Base-by-base conservation (phyloP, 129 eudicot species). In the Saussurea involucrata region DNA sequence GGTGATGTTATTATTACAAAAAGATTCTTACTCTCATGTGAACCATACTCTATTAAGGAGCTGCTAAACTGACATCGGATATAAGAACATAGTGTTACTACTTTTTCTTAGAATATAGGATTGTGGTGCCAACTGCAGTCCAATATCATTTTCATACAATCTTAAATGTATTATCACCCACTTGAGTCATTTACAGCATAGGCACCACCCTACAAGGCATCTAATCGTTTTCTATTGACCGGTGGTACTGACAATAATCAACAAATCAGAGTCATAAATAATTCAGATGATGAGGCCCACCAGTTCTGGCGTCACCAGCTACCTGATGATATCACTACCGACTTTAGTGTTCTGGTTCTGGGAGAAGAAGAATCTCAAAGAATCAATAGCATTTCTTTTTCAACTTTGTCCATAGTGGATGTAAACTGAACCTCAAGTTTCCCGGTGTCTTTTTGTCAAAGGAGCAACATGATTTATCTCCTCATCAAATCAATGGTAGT, bases 301-400 rank as follows among this genome's bases (percentile, higher is more conserved):
- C 94, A 88, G 60, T 92, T 75, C 73, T 95, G 99, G 99, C 83
- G 88, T 32, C 85, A 77, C 78, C 96, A 89, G 81, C 94, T 95
- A 67, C 99, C 99, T 24, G 99, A 95, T 68, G 99, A 92, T 70
- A 92, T 95, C 40, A 95, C 91, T 78, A 97, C 97, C 0, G 97
- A 95, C 58, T 95, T 95, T 64, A 88, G 88, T 20, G 87, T 83
- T 21, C 69, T 58, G 74, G 87, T 83, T 21, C 69, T 58, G 74
- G 92, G 89, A 7, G 83, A 70, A 22, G 93, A 92, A 46, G 89
- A 89, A 20, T 75, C 84, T 74, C 88, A 65, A 53, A 90, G 80
- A 81, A 82, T 84, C 68, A 72, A 55, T 36, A 37, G 80, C 60
- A 85, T 91, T 71, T 81, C 94, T 1, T 86, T 95, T 77, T 88